These are phyloP conservation scores for Suillus bovinus DNA, from an alignment of 768 basidiomycete species.

Conservation along the genomic window DNA sequence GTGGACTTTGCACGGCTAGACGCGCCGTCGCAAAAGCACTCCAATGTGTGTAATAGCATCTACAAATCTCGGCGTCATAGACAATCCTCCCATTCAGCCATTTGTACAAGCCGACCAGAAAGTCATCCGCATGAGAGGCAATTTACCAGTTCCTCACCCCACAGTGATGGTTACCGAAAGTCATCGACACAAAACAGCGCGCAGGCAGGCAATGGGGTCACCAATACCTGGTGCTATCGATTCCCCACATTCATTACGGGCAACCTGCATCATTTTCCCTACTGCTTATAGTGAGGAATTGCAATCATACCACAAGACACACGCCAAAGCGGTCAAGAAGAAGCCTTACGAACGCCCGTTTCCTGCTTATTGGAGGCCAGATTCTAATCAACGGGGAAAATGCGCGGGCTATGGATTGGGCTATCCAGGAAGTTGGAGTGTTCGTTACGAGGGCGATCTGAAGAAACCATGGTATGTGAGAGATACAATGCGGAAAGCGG, in stretches of 20 bases:
- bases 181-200: constrained; percentile 3
- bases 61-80: not conserved
- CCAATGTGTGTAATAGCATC: constrained; percentile 18
- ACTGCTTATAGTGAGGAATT: constrained; percentile 14
- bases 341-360: constrained; percentile 20
- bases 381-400: constrained; percentile 20
- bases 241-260: constrained; percentile 27
- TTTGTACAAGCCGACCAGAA: constrained; percentile 13
- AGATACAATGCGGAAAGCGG: constrained; percentile 29
- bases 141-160: constrained; percentile 14
- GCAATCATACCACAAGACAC: not conserved
- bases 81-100: constrained; percentile 14
- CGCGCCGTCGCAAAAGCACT: constrained; percentile 20
- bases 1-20: constrained; percentile 38
- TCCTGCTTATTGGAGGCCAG: constrained; percentile 32
- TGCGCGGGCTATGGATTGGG: constrained; percentile 33
- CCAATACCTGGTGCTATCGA: not conserved
- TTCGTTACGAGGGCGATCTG: constrained; percentile 13
- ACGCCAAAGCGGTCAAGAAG: not conserved
- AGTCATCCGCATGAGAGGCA: constrained; percentile 1
- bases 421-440: constrained; percentile 32
- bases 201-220: not conserved
- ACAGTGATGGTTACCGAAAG: constrained; percentile 26
- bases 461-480: constrained; percentile 22
- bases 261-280: constrained; percentile 19